Evolutionary conservation across 345 rosid species (phyloP).

Genomic region (Leavenworthia alabamica): DNA sequence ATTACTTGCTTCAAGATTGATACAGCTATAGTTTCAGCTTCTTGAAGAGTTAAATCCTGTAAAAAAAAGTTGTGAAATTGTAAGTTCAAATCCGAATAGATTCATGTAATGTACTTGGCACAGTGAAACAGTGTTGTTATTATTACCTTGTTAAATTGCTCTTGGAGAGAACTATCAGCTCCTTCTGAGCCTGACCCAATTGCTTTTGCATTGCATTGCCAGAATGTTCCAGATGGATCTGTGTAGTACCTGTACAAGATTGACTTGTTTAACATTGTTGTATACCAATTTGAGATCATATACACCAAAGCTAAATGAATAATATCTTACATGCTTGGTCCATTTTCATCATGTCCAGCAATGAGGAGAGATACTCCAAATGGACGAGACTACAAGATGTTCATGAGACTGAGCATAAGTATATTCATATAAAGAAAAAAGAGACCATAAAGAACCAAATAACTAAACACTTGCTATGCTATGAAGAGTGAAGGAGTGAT

Average conservation of each 20-base stretch:
- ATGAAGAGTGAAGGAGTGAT: not conserved
- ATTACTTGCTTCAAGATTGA: constrained; percentile 87
- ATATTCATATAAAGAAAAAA: too few relatives aligned
- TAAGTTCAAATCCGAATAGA: not conserved
- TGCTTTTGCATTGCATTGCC: constrained; percentile 96
- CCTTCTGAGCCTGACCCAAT: constrained; percentile 96
- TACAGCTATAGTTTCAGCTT: constrained; percentile 75
- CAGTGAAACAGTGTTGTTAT: not conserved
- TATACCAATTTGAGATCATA: not conserved
- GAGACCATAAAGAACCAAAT: too few relatives aligned
- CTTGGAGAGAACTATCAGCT: constrained; percentile 87
- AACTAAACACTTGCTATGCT: too few relatives aligned
- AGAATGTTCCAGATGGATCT: constrained; percentile 92
- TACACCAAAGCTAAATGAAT: not conserved
- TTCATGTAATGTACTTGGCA: too few relatives aligned
- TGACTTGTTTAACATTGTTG: not conserved
- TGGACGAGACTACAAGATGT: constrained; percentile 74
- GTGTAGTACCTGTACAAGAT: constrained; percentile 59
- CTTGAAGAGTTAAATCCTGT: constrained; percentile 71
- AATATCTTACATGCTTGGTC: constrained; percentile 76
- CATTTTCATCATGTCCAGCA: constrained; percentile 92
- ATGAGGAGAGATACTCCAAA: constrained; percentile 95
- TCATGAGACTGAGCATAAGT: not conserved
- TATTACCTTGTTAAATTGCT: constrained; percentile 75
- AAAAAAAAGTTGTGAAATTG: not conserved